Conservation (phyloP, 805 yeast genomes). For the Candida caryicola region DNA sequence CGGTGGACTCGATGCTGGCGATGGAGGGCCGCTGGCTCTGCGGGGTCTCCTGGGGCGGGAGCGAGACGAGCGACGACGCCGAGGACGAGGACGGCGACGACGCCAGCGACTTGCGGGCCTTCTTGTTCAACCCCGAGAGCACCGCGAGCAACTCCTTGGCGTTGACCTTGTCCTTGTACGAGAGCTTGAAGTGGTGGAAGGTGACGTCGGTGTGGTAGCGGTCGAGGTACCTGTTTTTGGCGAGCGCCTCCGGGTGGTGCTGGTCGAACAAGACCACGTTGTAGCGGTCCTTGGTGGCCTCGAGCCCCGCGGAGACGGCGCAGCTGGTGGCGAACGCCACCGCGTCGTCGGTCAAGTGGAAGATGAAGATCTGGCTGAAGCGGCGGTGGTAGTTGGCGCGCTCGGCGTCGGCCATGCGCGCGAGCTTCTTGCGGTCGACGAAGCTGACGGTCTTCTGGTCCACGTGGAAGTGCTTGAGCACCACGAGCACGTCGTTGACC, state of each 20-base stretch:
- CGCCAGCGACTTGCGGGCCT: background rate
- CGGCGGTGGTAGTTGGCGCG: constrained; percentile 9
- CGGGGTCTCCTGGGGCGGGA: background rate
- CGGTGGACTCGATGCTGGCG: constrained; percentile 5
- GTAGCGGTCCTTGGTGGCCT: constrained; percentile 25
- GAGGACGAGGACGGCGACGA: background rate
- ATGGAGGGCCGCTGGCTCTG: constrained; percentile 4
- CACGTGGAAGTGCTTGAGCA: constrained; percentile 24
- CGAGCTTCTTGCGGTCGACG: constrained; percentile 10
- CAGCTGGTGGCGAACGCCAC: constrained; percentile 20
- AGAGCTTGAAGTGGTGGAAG: constrained; percentile 16
- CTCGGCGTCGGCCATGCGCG: constrained; percentile 9
- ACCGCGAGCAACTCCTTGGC: constrained; percentile 18
- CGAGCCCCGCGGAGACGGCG: constrained; percentile 25
- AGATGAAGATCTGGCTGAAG: constrained; percentile 22
- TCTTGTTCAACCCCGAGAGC: constrained; percentile 12
- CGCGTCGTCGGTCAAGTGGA: constrained; percentile 14
- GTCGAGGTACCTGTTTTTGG: constrained; percentile 5
- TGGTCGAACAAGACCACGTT: constrained; percentile 20
- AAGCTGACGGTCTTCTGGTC: constrained; percentile 9
- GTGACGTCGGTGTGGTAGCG: constrained; percentile 14
- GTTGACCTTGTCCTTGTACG: constrained; percentile 19
- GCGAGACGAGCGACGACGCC: background rate
- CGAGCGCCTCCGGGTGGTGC: constrained; percentile 12
- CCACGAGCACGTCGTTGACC: constrained; percentile 38